phyloP scores from a whole-genome alignment of 1,284 basidiomycete genomes.

The Tylopilus sp. region DNA sequence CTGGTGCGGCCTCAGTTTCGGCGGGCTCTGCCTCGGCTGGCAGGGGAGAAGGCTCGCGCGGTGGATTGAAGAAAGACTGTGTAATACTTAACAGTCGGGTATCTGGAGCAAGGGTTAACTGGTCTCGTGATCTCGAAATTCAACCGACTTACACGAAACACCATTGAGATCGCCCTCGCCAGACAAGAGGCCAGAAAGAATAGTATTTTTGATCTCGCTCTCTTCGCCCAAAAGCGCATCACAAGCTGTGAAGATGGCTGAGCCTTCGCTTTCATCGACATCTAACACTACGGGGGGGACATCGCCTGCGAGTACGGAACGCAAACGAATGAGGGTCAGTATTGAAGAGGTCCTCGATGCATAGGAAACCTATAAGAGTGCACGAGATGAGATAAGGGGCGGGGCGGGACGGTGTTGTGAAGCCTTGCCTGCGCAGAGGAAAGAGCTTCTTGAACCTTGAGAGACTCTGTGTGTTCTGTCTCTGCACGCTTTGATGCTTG shows the following conservation, averaged over 20 bases:
- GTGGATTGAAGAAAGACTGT: conserved; percentile 50
- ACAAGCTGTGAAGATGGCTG: conserved; percentile 51
- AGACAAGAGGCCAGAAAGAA: conserved; percentile 55
- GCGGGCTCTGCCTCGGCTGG: conserved; percentile 33
- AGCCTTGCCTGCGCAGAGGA: conserved; percentile 56
- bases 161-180: conserved; percentile 57
- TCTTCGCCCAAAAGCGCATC: conserved; percentile 57
- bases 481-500: conserved; percentile 52
- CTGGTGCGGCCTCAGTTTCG: conserved; percentile 11
- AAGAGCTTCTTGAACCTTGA: conserved; percentile 54
- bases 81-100: conserved; percentile 57
- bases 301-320: conserved; percentile 53
- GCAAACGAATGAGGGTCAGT: conserved; percentile 65
- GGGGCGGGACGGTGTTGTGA: neutral
- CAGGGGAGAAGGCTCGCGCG: conserved; percentile 36
- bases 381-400: neutral
- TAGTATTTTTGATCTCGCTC: conserved; percentile 45
- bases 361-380: conserved; percentile 14
- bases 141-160: conserved; percentile 51
- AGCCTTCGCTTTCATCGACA: conserved; percentile 51
- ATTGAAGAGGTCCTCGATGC: conserved; percentile 49
- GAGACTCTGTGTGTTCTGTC: conserved; percentile 52
- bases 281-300: conserved; percentile 45
- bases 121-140: neutral
- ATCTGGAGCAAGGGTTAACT: conserved; percentile 41